Evolutionary conservation across 2,329 filamentous ascomycete species (phyloP).

Genomic region (Pseudocercospora ulei): DNA sequence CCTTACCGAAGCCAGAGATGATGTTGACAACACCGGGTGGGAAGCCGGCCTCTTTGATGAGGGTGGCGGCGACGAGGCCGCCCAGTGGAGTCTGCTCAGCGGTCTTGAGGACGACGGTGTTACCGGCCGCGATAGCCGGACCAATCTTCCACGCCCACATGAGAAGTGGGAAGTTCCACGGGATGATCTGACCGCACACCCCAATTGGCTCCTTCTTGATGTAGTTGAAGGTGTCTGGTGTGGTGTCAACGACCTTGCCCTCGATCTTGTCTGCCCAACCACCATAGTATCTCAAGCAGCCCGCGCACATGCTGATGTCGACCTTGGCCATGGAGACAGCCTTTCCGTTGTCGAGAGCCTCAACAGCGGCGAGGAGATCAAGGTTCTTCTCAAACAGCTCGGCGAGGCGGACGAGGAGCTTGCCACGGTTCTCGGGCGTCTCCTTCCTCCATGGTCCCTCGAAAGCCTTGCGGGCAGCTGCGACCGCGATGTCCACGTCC

Average conservation of each 20-base stretch:
- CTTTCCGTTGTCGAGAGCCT: constrained; percentile 84
- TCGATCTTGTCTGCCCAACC: constrained; percentile 88
- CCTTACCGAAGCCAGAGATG: constrained; percentile 66
- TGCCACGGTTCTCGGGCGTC: constrained; percentile 61
- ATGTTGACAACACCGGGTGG: constrained; percentile 62
- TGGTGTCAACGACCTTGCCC: constrained; percentile 76
- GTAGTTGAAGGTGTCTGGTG: constrained; percentile 72
- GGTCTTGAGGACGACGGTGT: constrained; percentile 63
- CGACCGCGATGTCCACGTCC: constrained; percentile 69
- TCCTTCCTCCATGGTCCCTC: constrained; percentile 59
- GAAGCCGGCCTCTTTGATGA: constrained; percentile 68
- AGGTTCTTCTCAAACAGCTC: constrained; percentile 68
- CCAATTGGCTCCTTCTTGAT: constrained; percentile 63
- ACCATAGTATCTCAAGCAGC: constrained; percentile 72
- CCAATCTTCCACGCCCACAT: constrained; percentile 61
- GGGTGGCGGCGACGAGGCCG: constrained; percentile 53
- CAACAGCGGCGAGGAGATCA: constrained; percentile 67
- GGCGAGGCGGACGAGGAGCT: constrained; percentile 63
- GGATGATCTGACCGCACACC: constrained; percentile 71
- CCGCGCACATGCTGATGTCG: constrained; percentile 59
- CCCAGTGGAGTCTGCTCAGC: constrained; percentile 68
- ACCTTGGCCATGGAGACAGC: constrained; percentile 64
- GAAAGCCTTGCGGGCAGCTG: constrained; percentile 77
- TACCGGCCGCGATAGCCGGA: constrained; percentile 62
- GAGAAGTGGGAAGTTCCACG: constrained; percentile 35